Evolutionary conservation across 2,329 filamentous ascomycete species (phyloP).

Genomic region (Clonostachys solani): DNA sequence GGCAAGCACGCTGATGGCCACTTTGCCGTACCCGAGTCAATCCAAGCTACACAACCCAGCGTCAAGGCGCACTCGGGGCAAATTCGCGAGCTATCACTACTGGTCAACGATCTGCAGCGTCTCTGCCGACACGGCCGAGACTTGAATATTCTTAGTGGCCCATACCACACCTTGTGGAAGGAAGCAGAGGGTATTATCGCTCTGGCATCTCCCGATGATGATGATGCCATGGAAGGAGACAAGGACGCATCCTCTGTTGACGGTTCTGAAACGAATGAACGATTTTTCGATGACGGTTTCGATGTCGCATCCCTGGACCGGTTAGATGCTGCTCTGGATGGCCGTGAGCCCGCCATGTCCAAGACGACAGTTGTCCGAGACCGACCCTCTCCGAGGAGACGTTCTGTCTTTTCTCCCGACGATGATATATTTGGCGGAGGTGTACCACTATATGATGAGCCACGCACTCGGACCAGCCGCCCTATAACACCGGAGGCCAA

Average conservation of each 20-base stretch:
- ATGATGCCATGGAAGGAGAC: constrained; percentile 29
- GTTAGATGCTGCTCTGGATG: constrained; percentile 35
- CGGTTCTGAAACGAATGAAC: constrained; percentile 33
- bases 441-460: too few relatives aligned
- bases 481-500: constrained; percentile 35
- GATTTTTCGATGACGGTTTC: constrained; percentile 41
- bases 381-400: constrained; percentile 44
- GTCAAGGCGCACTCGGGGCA: constrained; percentile 82
- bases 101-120: constrained; percentile 81
- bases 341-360: constrained; percentile 35
- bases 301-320: constrained; percentile 38
- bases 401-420: constrained; percentile 61
- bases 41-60: constrained; percentile 76
- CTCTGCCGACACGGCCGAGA: constrained; percentile 66
- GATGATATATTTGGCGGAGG: constrained; percentile 59
- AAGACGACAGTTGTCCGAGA: constrained; percentile 51
- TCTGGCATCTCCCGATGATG: constrained; percentile 65
- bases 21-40: constrained; percentile 62
- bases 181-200: constrained; percentile 86
- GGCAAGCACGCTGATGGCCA: constrained; percentile 23
- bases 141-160: constrained; percentile 59
- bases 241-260: constrained; percentile 32
- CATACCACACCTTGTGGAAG: constrained; percentile 62
- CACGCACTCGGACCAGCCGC: constrained; percentile 18
- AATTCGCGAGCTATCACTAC: constrained; percentile 72